phyloP scores from a whole-genome alignment of 2,329 filamentous ascomycete species.

The Apiospora arundinis region DNA sequence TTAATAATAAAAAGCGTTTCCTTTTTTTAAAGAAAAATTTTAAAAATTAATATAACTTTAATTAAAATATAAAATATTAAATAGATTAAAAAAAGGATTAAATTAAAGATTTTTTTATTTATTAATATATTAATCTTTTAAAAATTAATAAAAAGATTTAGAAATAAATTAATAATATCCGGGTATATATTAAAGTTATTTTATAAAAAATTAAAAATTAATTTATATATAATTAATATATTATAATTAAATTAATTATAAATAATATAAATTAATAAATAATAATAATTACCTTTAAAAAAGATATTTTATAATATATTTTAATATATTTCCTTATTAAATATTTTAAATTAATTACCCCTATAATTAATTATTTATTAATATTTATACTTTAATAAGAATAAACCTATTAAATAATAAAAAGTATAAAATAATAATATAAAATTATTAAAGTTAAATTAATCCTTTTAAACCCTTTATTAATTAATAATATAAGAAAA shows the following conservation, averaged over 20 bases:
- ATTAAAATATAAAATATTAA: background rate
- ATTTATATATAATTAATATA: conserved; percentile 6
- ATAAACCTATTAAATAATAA: background rate
- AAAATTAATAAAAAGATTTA: too few species aligned
- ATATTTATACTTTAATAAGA: background rate
- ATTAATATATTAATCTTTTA: background rate
- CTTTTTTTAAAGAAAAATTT: background rate
- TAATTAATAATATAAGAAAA: background rate
- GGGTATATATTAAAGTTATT: background rate
- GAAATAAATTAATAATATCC: background rate
- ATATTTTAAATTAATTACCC: background rate
- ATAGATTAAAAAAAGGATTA: background rate
- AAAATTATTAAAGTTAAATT: background rate
- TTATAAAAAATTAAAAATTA: background rate
- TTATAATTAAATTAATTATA: background rate
- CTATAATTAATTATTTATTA: background rate
- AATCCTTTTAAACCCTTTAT: background rate
- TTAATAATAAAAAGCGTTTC: background rate
- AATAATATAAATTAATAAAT: background rate
- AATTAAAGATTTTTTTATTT: background rate
- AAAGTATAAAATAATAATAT: background rate
- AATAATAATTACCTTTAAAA: background rate
- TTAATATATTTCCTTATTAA: background rate
- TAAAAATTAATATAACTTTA: background rate
- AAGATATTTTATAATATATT: background rate